Evolutionary conservation across 2,329 filamentous ascomycete genomes (phyloP).

Genomic region (Talaromyces sp.): DNA sequence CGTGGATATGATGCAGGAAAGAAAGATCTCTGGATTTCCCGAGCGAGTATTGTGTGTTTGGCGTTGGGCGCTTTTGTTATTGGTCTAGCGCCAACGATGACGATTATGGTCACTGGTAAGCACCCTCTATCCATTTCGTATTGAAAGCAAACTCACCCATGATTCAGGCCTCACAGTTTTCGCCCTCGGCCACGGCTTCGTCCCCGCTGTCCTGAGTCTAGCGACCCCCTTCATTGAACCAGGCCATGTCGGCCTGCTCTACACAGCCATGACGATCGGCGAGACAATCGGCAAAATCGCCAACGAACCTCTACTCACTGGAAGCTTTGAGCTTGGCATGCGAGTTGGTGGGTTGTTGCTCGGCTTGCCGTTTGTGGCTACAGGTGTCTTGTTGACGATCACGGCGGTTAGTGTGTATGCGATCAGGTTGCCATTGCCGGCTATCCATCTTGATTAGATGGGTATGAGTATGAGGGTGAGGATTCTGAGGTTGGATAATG

Average conservation of each 20-base stretch:
- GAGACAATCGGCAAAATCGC: slow-evolving; percentile 19
- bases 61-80: slow-evolving; percentile 16
- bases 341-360: slow-evolving; percentile 15
- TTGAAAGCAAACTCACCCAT: background rate
- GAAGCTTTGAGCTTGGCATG: slow-evolving; percentile 17
- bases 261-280: slow-evolving; percentile 18
- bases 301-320: slow-evolving; percentile 15
- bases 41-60: slow-evolving; percentile 14
- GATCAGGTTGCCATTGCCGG: slow-evolving; percentile 11
- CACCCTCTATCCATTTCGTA: too few relatives aligned
- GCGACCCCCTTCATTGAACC: slow-evolving; percentile 18
- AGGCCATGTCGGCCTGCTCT: slow-evolving; percentile 18
- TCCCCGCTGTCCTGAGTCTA: slow-evolving; percentile 17
- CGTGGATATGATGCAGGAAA: slow-evolving; percentile 8
- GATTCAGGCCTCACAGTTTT: slow-evolving; percentile 17
- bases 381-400: slow-evolving; percentile 17
- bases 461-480: background rate
- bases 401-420: slow-evolving; percentile 14
- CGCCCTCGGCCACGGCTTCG: slow-evolving; percentile 19
- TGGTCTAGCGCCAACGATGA: slow-evolving; percentile 14
- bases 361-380: slow-evolving; percentile 17
- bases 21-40: slow-evolving; percentile 18
- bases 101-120: slow-evolving; percentile 18
- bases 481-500: background rate
- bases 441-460: slow-evolving; percentile 15